These are phyloP conservation scores for Mycena galericulata DNA, from an alignment of 768 basidiomycete genomes.

Conservation along the genomic window DNA sequence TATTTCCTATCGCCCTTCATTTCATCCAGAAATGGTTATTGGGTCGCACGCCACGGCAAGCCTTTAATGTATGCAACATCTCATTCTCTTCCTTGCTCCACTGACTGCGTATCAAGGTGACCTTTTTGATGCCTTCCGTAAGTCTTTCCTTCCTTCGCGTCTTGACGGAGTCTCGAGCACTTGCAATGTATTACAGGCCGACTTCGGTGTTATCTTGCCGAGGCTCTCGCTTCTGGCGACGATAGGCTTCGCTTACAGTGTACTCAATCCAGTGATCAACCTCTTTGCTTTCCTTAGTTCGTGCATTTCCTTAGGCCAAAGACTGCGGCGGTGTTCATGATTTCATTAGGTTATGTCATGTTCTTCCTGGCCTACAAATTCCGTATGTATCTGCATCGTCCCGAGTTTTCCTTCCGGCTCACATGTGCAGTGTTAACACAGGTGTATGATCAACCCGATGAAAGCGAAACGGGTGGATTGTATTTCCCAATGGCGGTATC, in stretches of 20 bases:
- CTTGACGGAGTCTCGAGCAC: neutral
- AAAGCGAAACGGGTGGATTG: conserved; percentile 59
- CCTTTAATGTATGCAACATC: conserved; percentile 52
- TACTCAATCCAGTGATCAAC: conserved; percentile 76
- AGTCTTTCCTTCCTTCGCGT: conserved; percentile 25
- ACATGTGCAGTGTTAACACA: conserved; percentile 56
- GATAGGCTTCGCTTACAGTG: conserved; percentile 67
- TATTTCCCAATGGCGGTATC: conserved; percentile 56
- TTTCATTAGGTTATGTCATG: conserved; percentile 57
- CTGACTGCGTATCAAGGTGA: conserved; percentile 46
- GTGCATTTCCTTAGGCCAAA: conserved; percentile 14
- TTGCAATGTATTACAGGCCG: conserved; percentile 46
- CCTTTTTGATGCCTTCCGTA: conserved; percentile 66
- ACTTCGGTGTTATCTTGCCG: conserved; percentile 64
- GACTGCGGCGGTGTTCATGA: neutral
- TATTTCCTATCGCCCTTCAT: conserved; percentile 65
- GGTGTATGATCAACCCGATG: conserved; percentile 65
- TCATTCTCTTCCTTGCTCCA: neutral
- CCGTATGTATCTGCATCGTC: conserved; percentile 45
- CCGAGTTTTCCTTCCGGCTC: neutral
- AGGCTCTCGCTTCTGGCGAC: conserved; percentile 65
- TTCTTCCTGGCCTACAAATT: conserved; percentile 74
- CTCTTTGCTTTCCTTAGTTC: conserved; percentile 68
- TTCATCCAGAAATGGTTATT: conserved; percentile 73
- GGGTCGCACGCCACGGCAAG: conserved; percentile 75